phyloP scores from a whole-genome alignment of 1,284 basidiomycete genomes.

The Lignosus rhinocerotis region DNA sequence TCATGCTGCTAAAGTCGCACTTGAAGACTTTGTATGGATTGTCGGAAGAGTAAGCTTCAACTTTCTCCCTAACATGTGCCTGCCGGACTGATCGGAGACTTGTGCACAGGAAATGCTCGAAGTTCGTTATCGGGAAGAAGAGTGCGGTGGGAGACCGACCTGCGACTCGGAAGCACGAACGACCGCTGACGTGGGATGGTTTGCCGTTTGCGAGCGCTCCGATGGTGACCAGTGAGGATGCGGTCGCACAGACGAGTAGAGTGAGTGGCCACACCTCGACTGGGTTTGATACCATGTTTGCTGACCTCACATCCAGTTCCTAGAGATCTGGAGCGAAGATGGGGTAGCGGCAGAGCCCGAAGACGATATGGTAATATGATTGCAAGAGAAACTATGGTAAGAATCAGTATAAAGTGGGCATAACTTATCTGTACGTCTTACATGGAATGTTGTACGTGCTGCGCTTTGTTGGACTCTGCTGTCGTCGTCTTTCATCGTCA shows the following conservation, averaged over 20 bases:
- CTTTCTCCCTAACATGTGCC: neutral
- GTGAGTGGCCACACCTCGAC: constrained; percentile 40
- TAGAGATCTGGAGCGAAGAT: constrained; percentile 80
- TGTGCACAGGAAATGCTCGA: constrained; percentile 76
- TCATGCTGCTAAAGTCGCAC: constrained; percentile 83
- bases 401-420: neutral
- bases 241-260: constrained; percentile 53
- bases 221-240: constrained; percentile 60
- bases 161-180: constrained; percentile 62
- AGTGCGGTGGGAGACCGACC: constrained; percentile 81
- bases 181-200: constrained; percentile 69
- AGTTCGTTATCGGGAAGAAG: constrained; percentile 85
- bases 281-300: neutral
- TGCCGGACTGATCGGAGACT: neutral
- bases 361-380: constrained; percentile 36
- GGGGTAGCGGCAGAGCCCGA: constrained; percentile 73
- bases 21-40: constrained; percentile 80
- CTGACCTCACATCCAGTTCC: constrained; percentile 48
- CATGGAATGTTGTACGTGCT: constrained; percentile 4
- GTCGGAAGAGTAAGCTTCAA: constrained; percentile 77
- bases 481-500: neutral
- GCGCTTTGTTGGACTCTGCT: constrained; percentile 15
- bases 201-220: constrained; percentile 63
- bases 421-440: constrained; percentile 13
- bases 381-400: neutral